Evolutionary conservation across 306 rosid genomes (phyloP).

Genomic region (Quercus berberidifolia): DNA sequence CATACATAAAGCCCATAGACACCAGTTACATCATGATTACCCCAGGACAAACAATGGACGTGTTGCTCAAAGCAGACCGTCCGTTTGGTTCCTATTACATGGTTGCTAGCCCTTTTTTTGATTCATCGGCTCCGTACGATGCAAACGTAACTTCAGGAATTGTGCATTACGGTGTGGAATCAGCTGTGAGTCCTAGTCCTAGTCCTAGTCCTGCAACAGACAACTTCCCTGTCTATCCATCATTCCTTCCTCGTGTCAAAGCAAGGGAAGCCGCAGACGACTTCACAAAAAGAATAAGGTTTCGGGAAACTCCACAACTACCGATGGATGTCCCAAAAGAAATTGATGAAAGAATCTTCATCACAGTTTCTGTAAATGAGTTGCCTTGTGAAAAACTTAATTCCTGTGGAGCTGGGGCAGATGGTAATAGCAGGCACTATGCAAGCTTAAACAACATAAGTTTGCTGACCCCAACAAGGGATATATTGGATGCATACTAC

Average conservation of each 20-base stretch:
- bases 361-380: slow-evolving; percentile 27
- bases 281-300: slow-evolving; percentile 8
- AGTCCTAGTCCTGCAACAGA: neutral
- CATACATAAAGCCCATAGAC: slow-evolving; percentile 26
- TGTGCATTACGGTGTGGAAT: too few species aligned
- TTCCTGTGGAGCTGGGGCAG: neutral
- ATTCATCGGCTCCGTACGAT: neutral
- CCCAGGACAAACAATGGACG: slow-evolving; percentile 39
- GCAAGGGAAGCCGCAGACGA: slow-evolving; percentile 13
- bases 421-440: neutral
- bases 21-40: slow-evolving; percentile 23
- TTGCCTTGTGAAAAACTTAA: slow-evolving; percentile 8
- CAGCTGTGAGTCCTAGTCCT: too few species aligned
- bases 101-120: slow-evolving; percentile 24
- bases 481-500: slow-evolving; percentile 23
- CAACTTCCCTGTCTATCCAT: slow-evolving; percentile 9
- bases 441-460: slow-evolving; percentile 28
- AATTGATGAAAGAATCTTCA: slow-evolving; percentile 13
- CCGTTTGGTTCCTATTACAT: slow-evolving; percentile 21
- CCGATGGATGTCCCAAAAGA: slow-evolving; percentile 26
- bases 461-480: slow-evolving; percentile 1
- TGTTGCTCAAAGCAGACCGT: slow-evolving; percentile 29
- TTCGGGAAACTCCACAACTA: slow-evolving; percentile 23
- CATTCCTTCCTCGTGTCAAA: slow-evolving; percentile 7
- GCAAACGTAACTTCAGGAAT: slow-evolving; percentile 15